Evolutionary conservation across 2,329 filamentous ascomycete species (phyloP).

Genomic region (Cercospora janseana): DNA sequence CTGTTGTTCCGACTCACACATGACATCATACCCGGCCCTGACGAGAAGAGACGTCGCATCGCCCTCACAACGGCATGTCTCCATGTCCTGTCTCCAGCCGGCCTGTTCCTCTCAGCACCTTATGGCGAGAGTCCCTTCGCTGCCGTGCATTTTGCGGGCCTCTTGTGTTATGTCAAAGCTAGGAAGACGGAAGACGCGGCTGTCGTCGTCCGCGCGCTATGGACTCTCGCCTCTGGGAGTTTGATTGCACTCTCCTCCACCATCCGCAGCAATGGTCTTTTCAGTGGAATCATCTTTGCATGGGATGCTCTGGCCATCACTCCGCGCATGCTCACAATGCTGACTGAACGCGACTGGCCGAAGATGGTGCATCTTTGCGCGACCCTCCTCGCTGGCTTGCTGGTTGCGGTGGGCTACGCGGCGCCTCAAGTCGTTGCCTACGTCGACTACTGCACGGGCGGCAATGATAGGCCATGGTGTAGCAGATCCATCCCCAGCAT

Average conservation of each 20-base stretch:
- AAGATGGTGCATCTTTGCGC: constrained; percentile 20
- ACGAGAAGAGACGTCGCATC: constrained; percentile 42
- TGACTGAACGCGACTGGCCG: constrained; percentile 23
- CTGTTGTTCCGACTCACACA: constrained; percentile 66
- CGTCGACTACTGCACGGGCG: constrained; percentile 60
- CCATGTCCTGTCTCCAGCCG: constrained; percentile 82
- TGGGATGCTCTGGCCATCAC: constrained; percentile 55
- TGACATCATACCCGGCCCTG: constrained; percentile 51
- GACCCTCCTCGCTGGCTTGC: constrained; percentile 64
- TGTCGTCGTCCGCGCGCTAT: constrained; percentile 32
- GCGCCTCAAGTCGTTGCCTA: constrained; percentile 76
- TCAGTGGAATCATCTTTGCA: constrained; percentile 75
- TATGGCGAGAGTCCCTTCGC: constrained; percentile 81
- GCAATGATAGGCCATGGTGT: constrained; percentile 68
- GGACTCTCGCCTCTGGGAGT: constrained; percentile 31
- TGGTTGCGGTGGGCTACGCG: constrained; percentile 65
- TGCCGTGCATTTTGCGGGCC: constrained; percentile 71
- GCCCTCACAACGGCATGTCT: constrained; percentile 69
- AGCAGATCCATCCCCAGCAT: constrained; percentile 71
- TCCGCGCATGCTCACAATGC: constrained; percentile 42
- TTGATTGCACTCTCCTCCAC: constrained; percentile 68
- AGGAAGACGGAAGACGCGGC: constrained; percentile 19
- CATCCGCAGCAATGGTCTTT: constrained; percentile 80
- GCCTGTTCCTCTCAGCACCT: constrained; percentile 83
- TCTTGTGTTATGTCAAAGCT: constrained; percentile 63